Percentiles rank a stretch among this genome's conserved stretches.
phyloP scores from a whole-genome alignment of 2,329 filamentous ascomycete species.

The Endoconidiophora laricicola region DNA sequence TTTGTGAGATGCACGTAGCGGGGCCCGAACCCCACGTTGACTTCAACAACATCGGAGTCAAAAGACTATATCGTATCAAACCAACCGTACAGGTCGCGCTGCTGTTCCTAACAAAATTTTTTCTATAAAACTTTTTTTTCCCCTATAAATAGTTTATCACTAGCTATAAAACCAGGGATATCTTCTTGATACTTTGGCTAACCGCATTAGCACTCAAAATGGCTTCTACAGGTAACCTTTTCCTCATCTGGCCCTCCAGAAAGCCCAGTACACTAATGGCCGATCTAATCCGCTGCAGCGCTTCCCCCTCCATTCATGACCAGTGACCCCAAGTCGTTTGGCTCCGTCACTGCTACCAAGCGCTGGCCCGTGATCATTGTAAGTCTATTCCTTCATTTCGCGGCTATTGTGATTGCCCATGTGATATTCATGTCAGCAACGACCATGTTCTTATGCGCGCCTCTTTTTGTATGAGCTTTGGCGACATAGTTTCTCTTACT shows the following conservation, averaged over 20 bases:
- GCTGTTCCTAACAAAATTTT: too few relatives aligned
- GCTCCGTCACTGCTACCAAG: slow-evolving; percentile 64
- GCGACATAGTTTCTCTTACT: not conserved
- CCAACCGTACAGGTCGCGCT: too few relatives aligned
- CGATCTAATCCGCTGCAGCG: not conserved
- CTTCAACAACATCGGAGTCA: too few relatives aligned
- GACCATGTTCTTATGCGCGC: too few relatives aligned
- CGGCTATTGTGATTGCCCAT: not conserved
- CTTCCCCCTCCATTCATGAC: slow-evolving; percentile 56
- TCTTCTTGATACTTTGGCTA: too few relatives aligned
- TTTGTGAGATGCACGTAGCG: too few relatives aligned
- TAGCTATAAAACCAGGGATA: too few relatives aligned
- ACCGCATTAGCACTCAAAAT: not conserved
- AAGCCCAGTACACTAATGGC: not conserved
- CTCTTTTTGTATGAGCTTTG: not conserved
- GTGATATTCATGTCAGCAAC: not conserved
- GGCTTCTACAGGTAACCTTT: not conserved
- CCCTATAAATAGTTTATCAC: too few relatives aligned
- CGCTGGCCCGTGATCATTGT: slow-evolving; percentile 92
- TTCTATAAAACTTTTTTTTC: too few relatives aligned
- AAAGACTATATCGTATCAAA: too few relatives aligned
- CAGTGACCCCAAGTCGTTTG: slow-evolving; percentile 72
- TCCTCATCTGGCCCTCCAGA: not conserved
- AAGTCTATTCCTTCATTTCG: slow-evolving; percentile 18
- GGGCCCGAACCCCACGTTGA: too few relatives aligned